A percentile compares a stretch with the other conserved stretches of the same genome.
These are phyloP conservation scores for Rhodocollybia butyracea DNA, from an alignment of 768 basidiomycete species.

Conservation along the genomic window DNA sequence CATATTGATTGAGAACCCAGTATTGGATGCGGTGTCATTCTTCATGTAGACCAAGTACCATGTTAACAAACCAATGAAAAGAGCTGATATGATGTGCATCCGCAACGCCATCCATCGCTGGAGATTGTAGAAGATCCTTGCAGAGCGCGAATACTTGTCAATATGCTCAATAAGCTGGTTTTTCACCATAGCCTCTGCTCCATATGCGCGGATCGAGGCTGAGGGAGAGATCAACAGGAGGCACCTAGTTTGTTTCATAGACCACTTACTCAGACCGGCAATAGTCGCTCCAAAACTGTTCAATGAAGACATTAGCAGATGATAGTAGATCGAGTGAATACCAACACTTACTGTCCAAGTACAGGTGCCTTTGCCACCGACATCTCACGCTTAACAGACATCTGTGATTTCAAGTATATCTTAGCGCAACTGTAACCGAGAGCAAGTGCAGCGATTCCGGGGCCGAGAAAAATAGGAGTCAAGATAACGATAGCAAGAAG, in stretches of 20 bases:
- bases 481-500: constrained; percentile 22
- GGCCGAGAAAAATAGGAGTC: constrained; percentile 14
- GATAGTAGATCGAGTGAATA: constrained; percentile 19
- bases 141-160: constrained; percentile 31
- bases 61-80: constrained; percentile 40
- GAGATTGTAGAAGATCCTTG: constrained; percentile 33
- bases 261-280: constrained; percentile 15
- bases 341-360: constrained; percentile 26
- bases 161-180: constrained; percentile 31
- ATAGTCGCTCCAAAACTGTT: constrained; percentile 50
- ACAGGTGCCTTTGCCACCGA: constrained; percentile 16
- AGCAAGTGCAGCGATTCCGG: constrained; percentile 14
- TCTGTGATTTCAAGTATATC: constrained; percentile 21
- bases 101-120: constrained; percentile 30
- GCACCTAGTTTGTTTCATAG: neutral
- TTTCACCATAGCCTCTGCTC: constrained; percentile 7
- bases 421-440: constrained; percentile 25
- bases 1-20: constrained; percentile 37
- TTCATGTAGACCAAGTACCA: constrained; percentile 31
- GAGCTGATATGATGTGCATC: constrained; percentile 39
- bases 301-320: neutral
- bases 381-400: constrained; percentile 21
- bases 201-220: constrained; percentile 13
- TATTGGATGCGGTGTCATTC: constrained; percentile 25
- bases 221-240: neutral